Percentiles rank a stretch among this genome's conserved stretches.
Evolutionary conservation across 2,329 filamentous ascomycete species (phyloP).

Genomic region (Stagonosporopsis vannaccii): DNA sequence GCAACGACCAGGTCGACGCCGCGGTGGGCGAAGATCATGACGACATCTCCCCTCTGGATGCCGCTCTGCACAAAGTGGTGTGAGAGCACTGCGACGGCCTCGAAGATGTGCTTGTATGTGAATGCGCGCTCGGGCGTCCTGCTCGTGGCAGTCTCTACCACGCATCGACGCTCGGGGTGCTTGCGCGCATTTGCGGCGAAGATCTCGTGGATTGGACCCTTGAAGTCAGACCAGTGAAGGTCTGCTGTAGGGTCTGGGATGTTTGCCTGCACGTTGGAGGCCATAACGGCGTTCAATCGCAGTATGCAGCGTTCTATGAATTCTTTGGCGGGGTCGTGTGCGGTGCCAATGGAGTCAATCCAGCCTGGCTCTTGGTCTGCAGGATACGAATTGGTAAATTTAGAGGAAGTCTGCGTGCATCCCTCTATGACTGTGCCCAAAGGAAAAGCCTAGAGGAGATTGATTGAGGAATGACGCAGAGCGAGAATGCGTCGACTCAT

Average conservation of each 20-base stretch:
- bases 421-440: conserved; percentile 10
- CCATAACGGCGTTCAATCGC: conserved; percentile 40
- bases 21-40: conserved; percentile 90
- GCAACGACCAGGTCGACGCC: conserved; percentile 79
- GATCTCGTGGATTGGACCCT: conserved; percentile 73
- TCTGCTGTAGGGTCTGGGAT: conserved; percentile 72
- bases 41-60: conserved; percentile 80
- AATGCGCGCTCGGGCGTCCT: conserved; percentile 69
- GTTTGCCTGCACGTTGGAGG: conserved; percentile 26
- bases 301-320: conserved; percentile 11
- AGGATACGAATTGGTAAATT: background rate
- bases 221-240: conserved; percentile 71
- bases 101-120: conserved; percentile 85
- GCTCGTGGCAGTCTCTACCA: conserved; percentile 68
- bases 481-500: conserved; percentile 31
- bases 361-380: conserved; percentile 9
- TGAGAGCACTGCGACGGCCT: conserved; percentile 81
- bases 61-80: conserved; percentile 79
- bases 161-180: conserved; percentile 72
- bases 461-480: conserved; percentile 29
- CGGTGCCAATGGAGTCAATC: conserved; percentile 14
- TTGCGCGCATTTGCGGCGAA: conserved; percentile 71
- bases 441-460: conserved; percentile 12
- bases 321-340: conserved; percentile 4
- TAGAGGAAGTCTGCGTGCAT: conserved; percentile 5